Percentiles rank a stretch among this genome's conserved stretches.
Conservation (phyloP, 768 basidiomycete species). For the Serpula lacrymans region DNA sequence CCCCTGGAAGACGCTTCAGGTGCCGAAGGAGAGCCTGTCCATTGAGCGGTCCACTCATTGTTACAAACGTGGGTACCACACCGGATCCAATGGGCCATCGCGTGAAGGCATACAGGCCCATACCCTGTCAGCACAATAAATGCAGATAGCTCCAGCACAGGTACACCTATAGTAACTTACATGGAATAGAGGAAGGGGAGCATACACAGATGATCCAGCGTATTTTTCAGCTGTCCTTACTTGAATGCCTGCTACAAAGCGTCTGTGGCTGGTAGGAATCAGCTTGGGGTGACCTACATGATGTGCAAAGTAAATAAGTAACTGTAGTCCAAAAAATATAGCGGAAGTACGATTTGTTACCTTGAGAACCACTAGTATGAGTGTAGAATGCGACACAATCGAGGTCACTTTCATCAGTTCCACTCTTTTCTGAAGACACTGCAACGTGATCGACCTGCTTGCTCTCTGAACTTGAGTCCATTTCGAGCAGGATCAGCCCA, state of each 20-base stretch:
- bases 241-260: slow-evolving; percentile 6
- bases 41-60: slow-evolving; percentile 11
- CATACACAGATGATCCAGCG: slow-evolving; percentile 11
- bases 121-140: slow-evolving; percentile 10
- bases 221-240: slow-evolving; percentile 3
- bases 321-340: too few species aligned
- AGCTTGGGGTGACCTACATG: slow-evolving; percentile 21
- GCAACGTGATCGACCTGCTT: neutral
- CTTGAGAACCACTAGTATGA: neutral
- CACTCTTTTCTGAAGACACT: neutral
- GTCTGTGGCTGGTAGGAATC: slow-evolving; percentile 13
- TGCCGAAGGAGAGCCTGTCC: slow-evolving; percentile 10
- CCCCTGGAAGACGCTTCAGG: slow-evolving; percentile 9
- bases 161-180: slow-evolving; percentile 5
- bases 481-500: neutral
- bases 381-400: neutral
- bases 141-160: neutral
- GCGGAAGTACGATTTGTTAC: neutral
- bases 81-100: slow-evolving; percentile 4
- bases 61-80: slow-evolving; percentile 7
- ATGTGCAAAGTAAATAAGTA: too few species aligned
- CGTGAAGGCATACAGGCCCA: slow-evolving; percentile 10
- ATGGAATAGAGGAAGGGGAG: slow-evolving; percentile 20
- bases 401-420: neutral
- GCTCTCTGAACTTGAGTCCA: neutral